These are phyloP conservation scores for Aspergillus spinulosporus DNA, from an alignment of 2,329 filamentous ascomycete genomes.

Conservation along the genomic window DNA sequence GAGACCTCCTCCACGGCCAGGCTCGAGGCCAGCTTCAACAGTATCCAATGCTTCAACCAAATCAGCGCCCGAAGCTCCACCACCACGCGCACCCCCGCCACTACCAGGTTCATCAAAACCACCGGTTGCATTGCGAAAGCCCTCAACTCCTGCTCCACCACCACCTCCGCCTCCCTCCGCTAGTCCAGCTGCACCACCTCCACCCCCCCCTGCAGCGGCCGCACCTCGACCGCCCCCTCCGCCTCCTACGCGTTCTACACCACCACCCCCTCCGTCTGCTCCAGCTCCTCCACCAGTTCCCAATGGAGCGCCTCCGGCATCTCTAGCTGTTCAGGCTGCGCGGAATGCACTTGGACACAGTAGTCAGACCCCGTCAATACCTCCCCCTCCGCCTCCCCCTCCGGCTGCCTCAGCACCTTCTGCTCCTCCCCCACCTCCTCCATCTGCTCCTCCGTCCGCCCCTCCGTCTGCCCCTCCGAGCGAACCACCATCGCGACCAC, in stretches of 20 bases:
- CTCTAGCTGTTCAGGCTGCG: conserved; percentile 60
- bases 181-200: conserved; percentile 46
- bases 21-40: conserved; percentile 60
- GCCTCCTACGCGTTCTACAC: conserved; percentile 47
- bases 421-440: conserved; percentile 48
- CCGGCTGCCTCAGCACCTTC: conserved; percentile 48
- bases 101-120: conserved; percentile 50
- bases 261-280: conserved; percentile 46
- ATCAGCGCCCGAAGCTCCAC: conserved; percentile 43
- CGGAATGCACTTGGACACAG: conserved; percentile 56
- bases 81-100: conserved; percentile 68
- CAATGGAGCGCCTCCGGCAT: conserved; percentile 46
- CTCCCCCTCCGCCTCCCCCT: conserved; percentile 42
- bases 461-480: conserved; percentile 42
- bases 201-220: conserved; percentile 45
- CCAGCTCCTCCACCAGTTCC: conserved; percentile 30
- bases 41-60: conserved; percentile 60
- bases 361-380: conserved; percentile 45
- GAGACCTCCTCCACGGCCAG: conserved; percentile 55
- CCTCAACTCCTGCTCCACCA: conserved; percentile 52
- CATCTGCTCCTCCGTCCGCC: conserved; percentile 46
- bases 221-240: conserved; percentile 45
- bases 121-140: conserved; percentile 58
- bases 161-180: conserved; percentile 45
- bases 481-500: conserved; percentile 47